Evolutionary conservation across 371 early-diverging fungal genomes (phyloP), one percentile per base, ranked within the genome.

Genomic region (Lichtheimia ramosa): DNA sequence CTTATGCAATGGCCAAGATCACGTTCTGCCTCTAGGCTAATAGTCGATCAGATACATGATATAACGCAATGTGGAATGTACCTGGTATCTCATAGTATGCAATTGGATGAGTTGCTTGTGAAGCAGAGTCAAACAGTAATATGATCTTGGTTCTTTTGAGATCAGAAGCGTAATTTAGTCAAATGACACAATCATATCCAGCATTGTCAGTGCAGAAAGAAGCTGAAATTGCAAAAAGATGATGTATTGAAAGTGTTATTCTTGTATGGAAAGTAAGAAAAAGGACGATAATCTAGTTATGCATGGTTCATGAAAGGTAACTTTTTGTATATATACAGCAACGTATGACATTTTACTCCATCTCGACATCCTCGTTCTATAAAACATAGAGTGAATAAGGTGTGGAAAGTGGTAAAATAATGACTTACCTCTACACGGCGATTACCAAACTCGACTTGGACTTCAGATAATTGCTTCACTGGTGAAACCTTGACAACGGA

Each of bases 371-470:
- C 18, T 73, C 69, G 50, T 57, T 65, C 69, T 71, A 49, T 2
- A 13, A 27, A 51, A 5, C 25, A 39, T 16, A 54, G 23, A 48
- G 41, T 50, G 24, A 48, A 13, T 4, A 43, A 12, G 13, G 3
- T 18, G 18, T 5, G 41, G 21, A 16, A 42, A n/a, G 2, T 2
- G n/a, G 21, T 15, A 15, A 18, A 5, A 46, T 34, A 10, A 43
- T 48, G 25, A 54, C 54, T 51, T 66, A 69, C 75, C 68, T 64
- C 65, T 49, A 64, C 50, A 51, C 70, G 77, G 54, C 71, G 73
- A 24, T 69, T 63, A 41, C 79, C 79, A 62, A 78, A 75, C 16
- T 41, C 55, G 20, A 75, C 71, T 52, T 69, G 64, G 24, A 62
- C 58, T 21, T 48, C 20, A 28, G 54, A 55, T 3, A 61, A 41